Evolutionary conservation across 2,329 filamentous ascomycete genomes (phyloP).

Genomic region (Metarhizium guizhouense): DNA sequence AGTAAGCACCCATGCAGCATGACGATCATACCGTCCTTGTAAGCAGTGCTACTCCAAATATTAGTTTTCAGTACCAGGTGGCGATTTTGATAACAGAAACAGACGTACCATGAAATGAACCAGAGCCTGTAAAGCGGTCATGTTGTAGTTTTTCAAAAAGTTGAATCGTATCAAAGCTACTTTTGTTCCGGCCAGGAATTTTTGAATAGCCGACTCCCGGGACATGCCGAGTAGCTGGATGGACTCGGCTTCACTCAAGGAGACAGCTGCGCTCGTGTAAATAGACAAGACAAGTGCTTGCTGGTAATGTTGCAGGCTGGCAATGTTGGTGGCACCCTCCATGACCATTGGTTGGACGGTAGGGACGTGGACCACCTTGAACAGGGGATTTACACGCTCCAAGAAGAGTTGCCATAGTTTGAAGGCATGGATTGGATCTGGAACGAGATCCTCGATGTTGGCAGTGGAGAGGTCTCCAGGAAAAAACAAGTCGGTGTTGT

Average conservation of each 20-base stretch:
- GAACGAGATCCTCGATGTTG: slow-evolving; percentile 46
- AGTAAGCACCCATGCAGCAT: slow-evolving; percentile 51
- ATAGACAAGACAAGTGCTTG: slow-evolving; percentile 58
- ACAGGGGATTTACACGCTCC: slow-evolving; percentile 65
- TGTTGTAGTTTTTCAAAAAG: slow-evolving; percentile 50
- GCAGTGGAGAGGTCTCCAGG: slow-evolving; percentile 28
- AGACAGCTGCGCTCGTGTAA: slow-evolving; percentile 51
- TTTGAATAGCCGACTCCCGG: slow-evolving; percentile 39
- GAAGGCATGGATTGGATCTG: slow-evolving; percentile 56
- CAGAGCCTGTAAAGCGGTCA: slow-evolving; percentile 50
- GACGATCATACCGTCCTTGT: slow-evolving; percentile 48
- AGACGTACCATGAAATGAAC: slow-evolving; percentile 44
- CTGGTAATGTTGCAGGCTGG: slow-evolving; percentile 44
- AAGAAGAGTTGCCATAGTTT: slow-evolving; percentile 67
- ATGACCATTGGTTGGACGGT: slow-evolving; percentile 57
- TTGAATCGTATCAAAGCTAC: slow-evolving; percentile 39
- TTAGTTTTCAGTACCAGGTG: slow-evolving; percentile 5
- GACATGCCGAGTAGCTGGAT: slow-evolving; percentile 40
- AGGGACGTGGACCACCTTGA: slow-evolving; percentile 65
- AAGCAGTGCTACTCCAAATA: slow-evolving; percentile 37
- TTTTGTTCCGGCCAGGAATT: slow-evolving; percentile 43
- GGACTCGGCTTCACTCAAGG: slow-evolving; percentile 48
- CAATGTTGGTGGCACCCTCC: slow-evolving; percentile 49
- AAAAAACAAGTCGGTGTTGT: slow-evolving; percentile 42
- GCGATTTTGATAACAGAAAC: neutral